phyloP scores from a whole-genome alignment of 495 filamentous ascomycete genomes.

The Entonaema liquescens region DNA sequence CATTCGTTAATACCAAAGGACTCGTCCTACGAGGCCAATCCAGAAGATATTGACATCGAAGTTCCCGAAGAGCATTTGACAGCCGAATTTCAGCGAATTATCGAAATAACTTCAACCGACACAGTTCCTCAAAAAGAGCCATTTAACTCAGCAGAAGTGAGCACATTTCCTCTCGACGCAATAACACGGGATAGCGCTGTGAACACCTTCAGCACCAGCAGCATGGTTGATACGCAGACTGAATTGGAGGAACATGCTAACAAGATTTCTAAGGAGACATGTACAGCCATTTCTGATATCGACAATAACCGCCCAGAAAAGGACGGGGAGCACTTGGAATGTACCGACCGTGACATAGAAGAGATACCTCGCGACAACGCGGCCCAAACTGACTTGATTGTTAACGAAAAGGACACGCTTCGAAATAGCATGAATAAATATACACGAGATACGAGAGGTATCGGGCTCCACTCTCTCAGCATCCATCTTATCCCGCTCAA shows the following conservation, averaged over 20 bases:
- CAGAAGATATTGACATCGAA: slow-evolving; percentile 60
- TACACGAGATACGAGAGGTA: slow-evolving; percentile 61
- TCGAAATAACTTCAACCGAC: slow-evolving; percentile 20
- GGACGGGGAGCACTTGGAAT: background rate
- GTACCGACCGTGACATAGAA: background rate
- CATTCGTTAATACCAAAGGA: slow-evolving; percentile 37
- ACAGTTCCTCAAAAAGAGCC: slow-evolving; percentile 12
- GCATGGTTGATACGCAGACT: background rate
- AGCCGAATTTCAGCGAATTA: slow-evolving; percentile 36
- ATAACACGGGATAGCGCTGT: background rate
- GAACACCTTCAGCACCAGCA: background rate
- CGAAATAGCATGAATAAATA: slow-evolving; percentile 56
- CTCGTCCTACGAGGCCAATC: slow-evolving; percentile 47
- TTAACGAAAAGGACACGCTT: slow-evolving; percentile 25
- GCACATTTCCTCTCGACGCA: background rate
- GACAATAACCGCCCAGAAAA: background rate
- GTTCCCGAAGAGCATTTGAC: slow-evolving; percentile 52
- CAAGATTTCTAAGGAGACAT: slow-evolving; percentile 3
- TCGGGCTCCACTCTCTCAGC: slow-evolving; percentile 60
- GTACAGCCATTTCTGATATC: background rate
- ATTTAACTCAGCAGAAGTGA: slow-evolving; percentile 2
- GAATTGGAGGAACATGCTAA: slow-evolving; percentile 12
- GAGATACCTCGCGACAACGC: slow-evolving; percentile 36
- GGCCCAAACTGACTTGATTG: slow-evolving; percentile 11
- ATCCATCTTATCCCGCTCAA: slow-evolving; percentile 67